A percentile compares a stretch with the other conserved stretches of the same genome.
Evolutionary conservation across 2,329 filamentous ascomycete species (phyloP).

Genomic region (Cladobotryum mycophilum): DNA sequence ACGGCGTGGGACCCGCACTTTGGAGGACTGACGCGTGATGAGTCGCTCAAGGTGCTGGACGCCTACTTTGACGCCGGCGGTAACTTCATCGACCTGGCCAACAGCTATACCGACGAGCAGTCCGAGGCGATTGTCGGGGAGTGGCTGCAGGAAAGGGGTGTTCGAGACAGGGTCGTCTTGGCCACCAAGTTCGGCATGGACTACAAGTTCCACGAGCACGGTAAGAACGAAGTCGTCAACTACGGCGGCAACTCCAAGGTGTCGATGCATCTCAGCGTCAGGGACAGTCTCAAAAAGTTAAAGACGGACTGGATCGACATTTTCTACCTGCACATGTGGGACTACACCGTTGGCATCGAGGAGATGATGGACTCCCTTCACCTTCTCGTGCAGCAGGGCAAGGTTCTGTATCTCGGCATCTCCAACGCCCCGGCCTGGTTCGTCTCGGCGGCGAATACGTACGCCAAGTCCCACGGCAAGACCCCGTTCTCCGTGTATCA

Average conservation of each 20-base stretch:
- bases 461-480: slow-evolving; percentile 19
- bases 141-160: slow-evolving; percentile 38
- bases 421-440: slow-evolving; percentile 27
- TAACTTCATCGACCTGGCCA: slow-evolving; percentile 57
- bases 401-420: slow-evolving; percentile 26
- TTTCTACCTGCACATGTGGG: slow-evolving; percentile 17
- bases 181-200: slow-evolving; percentile 42
- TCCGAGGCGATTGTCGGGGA: slow-evolving; percentile 48
- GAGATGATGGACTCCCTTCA: slow-evolving; percentile 24
- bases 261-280: slow-evolving; percentile 30
- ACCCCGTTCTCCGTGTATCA: slow-evolving; percentile 25
- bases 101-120: slow-evolving; percentile 44
- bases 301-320: slow-evolving; percentile 29
- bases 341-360: slow-evolving; percentile 19
- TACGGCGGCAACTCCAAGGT: slow-evolving; percentile 33
- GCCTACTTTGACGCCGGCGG: slow-evolving; percentile 37
- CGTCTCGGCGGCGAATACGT: slow-evolving; percentile 20
- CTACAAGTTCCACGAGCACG: slow-evolving; percentile 22
- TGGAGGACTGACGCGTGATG: slow-evolving; percentile 4
- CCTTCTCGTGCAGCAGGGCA: slow-evolving; percentile 18
- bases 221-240: slow-evolving; percentile 21
- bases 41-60: slow-evolving; percentile 6
- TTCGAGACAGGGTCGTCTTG: slow-evolving; percentile 43
- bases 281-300: slow-evolving; percentile 35
- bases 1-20: slow-evolving; percentile 1